Conservation (phyloP, 1,284 basidiomycete genomes). For the Cutaneotrichosporon cavernicola region DNA sequence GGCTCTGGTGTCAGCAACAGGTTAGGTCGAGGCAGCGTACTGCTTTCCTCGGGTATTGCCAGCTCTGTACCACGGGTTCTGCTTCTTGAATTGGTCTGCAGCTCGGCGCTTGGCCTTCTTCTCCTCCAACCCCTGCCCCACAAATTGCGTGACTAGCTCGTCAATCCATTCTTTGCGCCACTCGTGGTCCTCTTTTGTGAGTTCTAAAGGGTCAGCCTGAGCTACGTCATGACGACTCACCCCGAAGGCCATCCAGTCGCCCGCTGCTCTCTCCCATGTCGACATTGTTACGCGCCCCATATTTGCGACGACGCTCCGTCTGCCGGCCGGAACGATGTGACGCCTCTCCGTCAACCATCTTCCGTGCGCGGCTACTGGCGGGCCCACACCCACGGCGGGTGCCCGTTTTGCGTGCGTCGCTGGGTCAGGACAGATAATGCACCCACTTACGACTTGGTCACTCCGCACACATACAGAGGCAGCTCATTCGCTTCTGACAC, state of each 20-base stretch:
- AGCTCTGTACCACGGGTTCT: slow-evolving; percentile 46
- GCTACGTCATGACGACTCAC: slow-evolving; percentile 23
- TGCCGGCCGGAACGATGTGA: slow-evolving; percentile 45
- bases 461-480: slow-evolving; percentile 50
- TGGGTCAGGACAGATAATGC: slow-evolving; percentile 5
- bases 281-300: slow-evolving; percentile 36
- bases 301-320: slow-evolving; percentile 43
- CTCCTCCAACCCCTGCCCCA: slow-evolving; percentile 27
- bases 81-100: slow-evolving; percentile 33
- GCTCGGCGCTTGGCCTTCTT: slow-evolving; percentile 38
- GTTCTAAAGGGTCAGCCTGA: slow-evolving; percentile 26
- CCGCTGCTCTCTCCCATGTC: slow-evolving; percentile 44
- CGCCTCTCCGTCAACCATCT: slow-evolving; percentile 46
- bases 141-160: slow-evolving; percentile 18
- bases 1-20: slow-evolving; percentile 29
- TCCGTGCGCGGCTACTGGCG: slow-evolving; percentile 27
- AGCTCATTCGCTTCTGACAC: slow-evolving; percentile 39
- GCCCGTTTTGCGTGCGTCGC: slow-evolving; percentile 41
- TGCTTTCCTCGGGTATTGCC: slow-evolving; percentile 44
- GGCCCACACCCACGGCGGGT: slow-evolving; percentile 30
- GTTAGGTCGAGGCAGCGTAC: slow-evolving; percentile 24
- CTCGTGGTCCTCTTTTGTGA: slow-evolving; percentile 44
- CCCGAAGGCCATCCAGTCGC: slow-evolving; percentile 39
- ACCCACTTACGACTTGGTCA: slow-evolving; percentile 38
- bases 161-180: slow-evolving; percentile 36